A percentile compares a stretch with the other conserved stretches of the same genome.
Conservation (phyloP, 257 asterid genomes). For the Sherardia arvensis region DNA sequence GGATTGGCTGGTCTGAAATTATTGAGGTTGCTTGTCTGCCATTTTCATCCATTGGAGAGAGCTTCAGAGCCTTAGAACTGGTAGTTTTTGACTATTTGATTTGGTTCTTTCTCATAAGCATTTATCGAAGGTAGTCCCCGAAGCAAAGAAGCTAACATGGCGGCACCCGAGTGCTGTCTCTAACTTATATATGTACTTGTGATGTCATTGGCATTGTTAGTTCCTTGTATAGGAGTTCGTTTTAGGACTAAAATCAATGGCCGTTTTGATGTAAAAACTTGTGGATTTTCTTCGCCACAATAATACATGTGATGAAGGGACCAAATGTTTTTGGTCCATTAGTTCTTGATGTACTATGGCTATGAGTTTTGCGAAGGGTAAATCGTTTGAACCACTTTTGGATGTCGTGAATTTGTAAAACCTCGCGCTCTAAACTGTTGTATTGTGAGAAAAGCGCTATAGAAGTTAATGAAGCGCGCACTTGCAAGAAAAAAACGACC, state of each 20-base stretch:
- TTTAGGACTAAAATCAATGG: background rate
- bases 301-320: background rate
- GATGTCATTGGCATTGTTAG: slow-evolving; percentile 1
- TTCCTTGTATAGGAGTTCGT: slow-evolving; percentile 7
- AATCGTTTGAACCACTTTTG: too few relatives aligned
- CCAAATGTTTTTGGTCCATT: slow-evolving; percentile 7
- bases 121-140: slow-evolving; percentile 4
- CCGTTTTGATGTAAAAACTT: slow-evolving; percentile 1
- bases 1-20: slow-evolving; percentile 29
- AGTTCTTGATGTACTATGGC: background rate
- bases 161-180: slow-evolving; percentile 3
- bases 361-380: background rate
- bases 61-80: background rate
- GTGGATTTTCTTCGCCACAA: slow-evolving; percentile 3
- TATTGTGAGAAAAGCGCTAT: background rate
- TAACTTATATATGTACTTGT: slow-evolving; percentile 4
- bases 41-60: slow-evolving; percentile 18
- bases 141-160: slow-evolving; percentile 1
- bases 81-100: slow-evolving; percentile 3
- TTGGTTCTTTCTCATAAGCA: background rate
- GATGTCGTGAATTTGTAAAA: too few relatives aligned
- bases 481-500: too few relatives aligned
- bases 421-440: background rate
- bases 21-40: slow-evolving; percentile 53
- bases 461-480: too few relatives aligned